Percentiles rank a stretch among this genome's conserved stretches.
Conservation (phyloP, 1,139 yeast species). For the Debaryomyces singareniensis region DNA sequence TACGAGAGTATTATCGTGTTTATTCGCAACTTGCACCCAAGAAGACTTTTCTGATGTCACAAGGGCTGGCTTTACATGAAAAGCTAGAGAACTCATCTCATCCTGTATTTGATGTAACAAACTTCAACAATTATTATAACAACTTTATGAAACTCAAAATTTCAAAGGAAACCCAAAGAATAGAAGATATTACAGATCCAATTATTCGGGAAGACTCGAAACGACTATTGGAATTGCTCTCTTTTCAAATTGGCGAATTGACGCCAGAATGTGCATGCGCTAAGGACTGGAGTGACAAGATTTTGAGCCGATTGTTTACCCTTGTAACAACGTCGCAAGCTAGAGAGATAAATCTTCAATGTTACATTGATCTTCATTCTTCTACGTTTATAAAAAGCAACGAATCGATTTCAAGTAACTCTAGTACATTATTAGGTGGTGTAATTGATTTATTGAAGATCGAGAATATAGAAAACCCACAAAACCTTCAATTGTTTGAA, state of each 20-base stretch:
- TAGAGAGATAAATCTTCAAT: conserved; percentile 56
- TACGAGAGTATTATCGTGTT: conserved; percentile 36
- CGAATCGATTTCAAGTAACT: conserved; percentile 2
- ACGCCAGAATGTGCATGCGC: conserved; percentile 18
- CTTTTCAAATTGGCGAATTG: conserved; percentile 7
- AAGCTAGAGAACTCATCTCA: conserved; percentile 10
- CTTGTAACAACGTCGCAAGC: conserved; percentile 45
- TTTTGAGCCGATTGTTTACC: conserved; percentile 26
- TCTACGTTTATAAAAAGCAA: conserved; percentile 14
- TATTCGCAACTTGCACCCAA: conserved; percentile 28
- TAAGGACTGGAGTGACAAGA: conserved; percentile 26
- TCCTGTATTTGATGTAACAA: background rate
- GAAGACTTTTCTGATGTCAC: conserved; percentile 25
- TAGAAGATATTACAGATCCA: conserved; percentile 4
- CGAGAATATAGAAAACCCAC: conserved; percentile 13
- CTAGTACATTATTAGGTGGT: conserved; percentile 49
- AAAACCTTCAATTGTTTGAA: conserved; percentile 17
- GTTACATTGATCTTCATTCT: conserved; percentile 31
- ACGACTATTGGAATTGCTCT: conserved; percentile 1
- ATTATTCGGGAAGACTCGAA: conserved; percentile 1
- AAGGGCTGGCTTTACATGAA: conserved; percentile 38
- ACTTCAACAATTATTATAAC: conserved; percentile 13
- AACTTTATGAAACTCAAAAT: conserved; percentile 6
- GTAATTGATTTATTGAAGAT: conserved; percentile 47
- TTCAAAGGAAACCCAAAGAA: background rate